Conservation (phyloP, 192 early-diverging fungal species). For the Dissophora ornata region DNA sequence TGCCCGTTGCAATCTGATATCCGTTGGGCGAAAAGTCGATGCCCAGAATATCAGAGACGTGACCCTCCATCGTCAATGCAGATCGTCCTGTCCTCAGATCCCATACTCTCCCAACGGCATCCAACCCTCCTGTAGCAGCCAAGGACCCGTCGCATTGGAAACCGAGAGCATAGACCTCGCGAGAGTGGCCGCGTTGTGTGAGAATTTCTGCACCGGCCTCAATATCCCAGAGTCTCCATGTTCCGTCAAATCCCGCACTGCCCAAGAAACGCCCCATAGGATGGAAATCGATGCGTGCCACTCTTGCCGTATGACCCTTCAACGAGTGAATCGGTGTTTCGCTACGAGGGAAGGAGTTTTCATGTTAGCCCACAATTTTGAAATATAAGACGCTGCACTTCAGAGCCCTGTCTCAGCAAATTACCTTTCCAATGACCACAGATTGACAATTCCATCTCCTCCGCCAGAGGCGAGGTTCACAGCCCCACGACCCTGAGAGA, state of each 20-base stretch:
- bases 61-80: slow-evolving; percentile 89
- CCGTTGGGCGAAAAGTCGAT: slow-evolving; percentile 95
- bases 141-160: slow-evolving; percentile 95
- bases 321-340: slow-evolving; percentile 81
- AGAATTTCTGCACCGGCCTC: slow-evolving; percentile 80
- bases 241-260: slow-evolving; percentile 79
- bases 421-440: slow-evolving; percentile 89
- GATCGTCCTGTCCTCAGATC: slow-evolving; percentile 93
- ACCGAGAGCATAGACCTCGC: slow-evolving; percentile 90
- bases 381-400: not conserved
- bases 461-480: slow-evolving; percentile 88
- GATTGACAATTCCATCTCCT: slow-evolving; percentile 79
- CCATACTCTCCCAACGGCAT: slow-evolving; percentile 95
- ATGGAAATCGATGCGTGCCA: slow-evolving; percentile 90
- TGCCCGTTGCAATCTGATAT: slow-evolving; percentile 91
- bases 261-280: slow-evolving; percentile 89
- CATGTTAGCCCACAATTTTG: too few relatives aligned
- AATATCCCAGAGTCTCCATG: slow-evolving; percentile 98
- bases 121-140: slow-evolving; percentile 90
- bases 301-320: slow-evolving; percentile 84
- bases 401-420: slow-evolving; percentile 1
- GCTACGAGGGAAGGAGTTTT: slow-evolving; percentile 30
- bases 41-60: slow-evolving; percentile 89
- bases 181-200: slow-evolving; percentile 94
- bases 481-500: slow-evolving; percentile 61